Evolutionary conservation across 2,329 filamentous ascomycete genomes (phyloP), one percentile per base, ranked within the genome.

Genomic region (Leptoxyphium fumago): DNA sequence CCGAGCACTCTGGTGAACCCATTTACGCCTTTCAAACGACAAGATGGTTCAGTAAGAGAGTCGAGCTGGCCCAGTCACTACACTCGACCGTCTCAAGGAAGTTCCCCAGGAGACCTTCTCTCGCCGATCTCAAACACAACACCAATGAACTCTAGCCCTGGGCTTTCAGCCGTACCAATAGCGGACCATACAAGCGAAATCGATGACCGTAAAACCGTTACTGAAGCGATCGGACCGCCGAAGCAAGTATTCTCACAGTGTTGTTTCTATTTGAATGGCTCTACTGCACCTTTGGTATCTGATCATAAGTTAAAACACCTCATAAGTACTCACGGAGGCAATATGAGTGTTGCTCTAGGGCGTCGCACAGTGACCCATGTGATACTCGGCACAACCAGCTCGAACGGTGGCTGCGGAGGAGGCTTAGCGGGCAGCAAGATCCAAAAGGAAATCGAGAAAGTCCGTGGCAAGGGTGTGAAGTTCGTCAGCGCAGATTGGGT

Each of bases 401-500:
- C 32, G 2, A 48, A 55, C 2, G 59, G 60, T 10, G 79, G 78
- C 39, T 75, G 74, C 9, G 84, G 84, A 0, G 85, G 86, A 38
- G 84, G 83, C 0, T 69, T 95, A 6, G 77, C 87, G 3, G 78
- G 75, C 1, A 72, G 72, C 28, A 95, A 95, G 66, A 66, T 93
- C 41, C 82, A 94, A 53, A 84, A 76, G 61, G 88, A 94, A 66
- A 82, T 93, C 44, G 21, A 28, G 14, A 40, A 11, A 14, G 68
- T 77, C 3, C 71, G 80, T 17, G 84, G 84, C 10, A 77, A 75
- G 49, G 77, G 74, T 21, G 71, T 94, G 42, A 88, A 80, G 64
- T 89, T 82, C 61, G 82, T 95, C 43, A 77, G 73, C 42, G 84
- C 80, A 21, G 82, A 93, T 54, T 95, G 87, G 85, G 77, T 84